Evolutionary conservation across 2,329 filamentous ascomycete species (phyloP).

Genomic region (Colletotrichum sidae): DNA sequence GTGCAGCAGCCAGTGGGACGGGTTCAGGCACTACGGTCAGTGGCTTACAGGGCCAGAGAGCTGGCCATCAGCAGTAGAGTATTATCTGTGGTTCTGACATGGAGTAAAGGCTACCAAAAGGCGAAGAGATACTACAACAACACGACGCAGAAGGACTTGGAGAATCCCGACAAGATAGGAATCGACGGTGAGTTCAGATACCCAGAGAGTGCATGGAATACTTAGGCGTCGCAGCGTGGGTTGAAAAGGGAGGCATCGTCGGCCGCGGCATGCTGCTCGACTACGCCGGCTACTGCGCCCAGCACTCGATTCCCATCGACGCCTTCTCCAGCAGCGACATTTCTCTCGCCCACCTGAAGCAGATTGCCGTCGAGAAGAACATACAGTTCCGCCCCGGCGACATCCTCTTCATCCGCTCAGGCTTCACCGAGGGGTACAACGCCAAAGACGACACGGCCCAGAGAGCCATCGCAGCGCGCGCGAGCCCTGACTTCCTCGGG

Average conservation of each 20-base stretch:
- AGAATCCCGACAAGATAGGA: constrained; percentile 51
- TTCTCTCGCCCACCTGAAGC: constrained; percentile 39
- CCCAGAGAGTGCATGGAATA: not conserved
- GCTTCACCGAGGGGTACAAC: constrained; percentile 48
- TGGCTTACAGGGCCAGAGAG: constrained; percentile 17
- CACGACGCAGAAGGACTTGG: constrained; percentile 55
- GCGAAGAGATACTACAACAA: constrained; percentile 49
- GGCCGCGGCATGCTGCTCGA: constrained; percentile 65
- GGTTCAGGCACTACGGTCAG: constrained; percentile 48
- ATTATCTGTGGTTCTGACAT: not conserved
- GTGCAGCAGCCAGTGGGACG: constrained; percentile 54
- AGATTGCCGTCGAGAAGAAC: constrained; percentile 50
- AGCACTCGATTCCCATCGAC: constrained; percentile 61
- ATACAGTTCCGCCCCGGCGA: constrained; percentile 62
- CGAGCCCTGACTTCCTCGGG: constrained; percentile 49
- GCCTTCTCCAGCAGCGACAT: constrained; percentile 66
- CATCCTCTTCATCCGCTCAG: constrained; percentile 60
- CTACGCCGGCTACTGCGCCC: constrained; percentile 62
- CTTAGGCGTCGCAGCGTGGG: constrained; percentile 22
- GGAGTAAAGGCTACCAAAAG: constrained; percentile 46
- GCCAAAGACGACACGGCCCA: constrained; percentile 39
- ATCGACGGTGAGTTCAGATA: constrained; percentile 46
- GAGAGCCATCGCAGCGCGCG: constrained; percentile 42
- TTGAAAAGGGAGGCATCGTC: constrained; percentile 53
- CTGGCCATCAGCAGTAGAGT: constrained; percentile 42